phyloP scores from a whole-genome alignment of 2,329 filamentous ascomycete genomes.

The Pseudogymnoascus destructans region DNA sequence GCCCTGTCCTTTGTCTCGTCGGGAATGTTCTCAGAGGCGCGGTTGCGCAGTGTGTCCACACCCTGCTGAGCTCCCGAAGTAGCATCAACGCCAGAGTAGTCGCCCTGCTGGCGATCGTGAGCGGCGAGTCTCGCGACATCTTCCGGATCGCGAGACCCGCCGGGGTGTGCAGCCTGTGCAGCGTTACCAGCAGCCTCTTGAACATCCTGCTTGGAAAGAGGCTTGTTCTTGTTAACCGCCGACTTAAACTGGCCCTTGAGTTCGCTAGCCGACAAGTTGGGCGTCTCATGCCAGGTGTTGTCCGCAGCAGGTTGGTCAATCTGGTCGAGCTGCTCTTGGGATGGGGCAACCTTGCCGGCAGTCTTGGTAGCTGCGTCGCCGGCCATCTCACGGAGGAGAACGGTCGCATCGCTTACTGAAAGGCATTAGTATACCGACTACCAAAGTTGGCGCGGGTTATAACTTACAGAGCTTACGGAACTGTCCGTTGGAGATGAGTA shows the following conservation, averaged over 20 bases:
- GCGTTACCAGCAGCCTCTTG: conserved; percentile 47
- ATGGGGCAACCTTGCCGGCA: conserved; percentile 62
- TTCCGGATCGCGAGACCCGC: conserved; percentile 39
- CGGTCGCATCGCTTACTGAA: conserved; percentile 59
- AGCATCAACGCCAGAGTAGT: conserved; percentile 38
- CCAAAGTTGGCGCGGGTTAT: not conserved
- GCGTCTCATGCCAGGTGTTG: conserved; percentile 86
- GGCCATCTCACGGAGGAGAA: conserved; percentile 79
- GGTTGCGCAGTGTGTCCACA: conserved; percentile 36
- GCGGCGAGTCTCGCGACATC: conserved; percentile 38
- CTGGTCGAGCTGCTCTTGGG: conserved; percentile 60
- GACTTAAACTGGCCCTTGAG: conserved; percentile 56
- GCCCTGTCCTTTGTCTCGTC: conserved; percentile 41
- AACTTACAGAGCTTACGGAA: conserved; percentile 54
- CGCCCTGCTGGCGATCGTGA: conserved; percentile 34
- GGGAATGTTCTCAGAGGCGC: conserved; percentile 48
- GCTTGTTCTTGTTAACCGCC: conserved; percentile 41
- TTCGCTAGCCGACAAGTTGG: conserved; percentile 57
- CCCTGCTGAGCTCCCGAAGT: conserved; percentile 31
- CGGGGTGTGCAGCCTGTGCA: conserved; percentile 41
- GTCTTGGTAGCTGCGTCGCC: conserved; percentile 77
- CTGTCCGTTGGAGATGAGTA: conserved; percentile 91
- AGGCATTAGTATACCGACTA: not conserved
- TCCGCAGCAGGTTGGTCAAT: conserved; percentile 78
- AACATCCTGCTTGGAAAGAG: conserved; percentile 41